Evolutionary conservation across 2,329 filamentous ascomycete genomes (phyloP).

Genomic region (Aspergillus quadrilineatus): DNA sequence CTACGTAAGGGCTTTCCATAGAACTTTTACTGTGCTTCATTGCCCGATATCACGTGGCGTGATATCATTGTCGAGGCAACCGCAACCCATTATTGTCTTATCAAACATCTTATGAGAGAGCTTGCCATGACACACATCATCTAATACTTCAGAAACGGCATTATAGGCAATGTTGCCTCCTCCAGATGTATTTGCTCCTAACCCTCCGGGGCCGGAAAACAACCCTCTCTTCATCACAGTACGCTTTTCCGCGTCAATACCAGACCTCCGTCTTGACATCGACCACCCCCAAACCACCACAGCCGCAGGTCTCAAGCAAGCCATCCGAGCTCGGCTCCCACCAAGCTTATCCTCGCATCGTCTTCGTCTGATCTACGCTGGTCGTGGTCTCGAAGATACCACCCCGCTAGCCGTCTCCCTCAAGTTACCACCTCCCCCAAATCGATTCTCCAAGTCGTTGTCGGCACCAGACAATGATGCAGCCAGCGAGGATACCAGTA

Average conservation of each 20-base stretch:
- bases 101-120: not conserved
- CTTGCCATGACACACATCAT: not conserved
- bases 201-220: conserved; percentile 13
- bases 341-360: conserved; percentile 63
- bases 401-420: conserved; percentile 68
- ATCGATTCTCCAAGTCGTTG: conserved; percentile 35
- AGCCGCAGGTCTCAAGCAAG: conserved; percentile 74
- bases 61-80: conserved; percentile 15
- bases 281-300: conserved; percentile 66
- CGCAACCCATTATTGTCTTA: not conserved
- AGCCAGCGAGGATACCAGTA: conserved; percentile 18
- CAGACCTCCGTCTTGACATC: conserved; percentile 79
- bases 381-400: conserved; percentile 77
- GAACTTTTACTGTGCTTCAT: not conserved
- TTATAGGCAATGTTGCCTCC: not conserved
- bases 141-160: not conserved
- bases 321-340: conserved; percentile 72
- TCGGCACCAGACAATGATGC: conserved; percentile 23
- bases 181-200: not conserved
- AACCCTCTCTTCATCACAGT: conserved; percentile 70
- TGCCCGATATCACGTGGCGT: conserved; percentile 13
- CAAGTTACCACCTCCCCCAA: conserved; percentile 59
- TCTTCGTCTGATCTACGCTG: conserved; percentile 85
- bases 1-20: too few relatives aligned
- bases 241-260: conserved; percentile 82